Percentiles rank a stretch among this genome's conserved stretches.
Evolutionary conservation across 2,329 filamentous ascomycete genomes (phyloP).

Genomic region (Aureobasidium leucospermi): DNA sequence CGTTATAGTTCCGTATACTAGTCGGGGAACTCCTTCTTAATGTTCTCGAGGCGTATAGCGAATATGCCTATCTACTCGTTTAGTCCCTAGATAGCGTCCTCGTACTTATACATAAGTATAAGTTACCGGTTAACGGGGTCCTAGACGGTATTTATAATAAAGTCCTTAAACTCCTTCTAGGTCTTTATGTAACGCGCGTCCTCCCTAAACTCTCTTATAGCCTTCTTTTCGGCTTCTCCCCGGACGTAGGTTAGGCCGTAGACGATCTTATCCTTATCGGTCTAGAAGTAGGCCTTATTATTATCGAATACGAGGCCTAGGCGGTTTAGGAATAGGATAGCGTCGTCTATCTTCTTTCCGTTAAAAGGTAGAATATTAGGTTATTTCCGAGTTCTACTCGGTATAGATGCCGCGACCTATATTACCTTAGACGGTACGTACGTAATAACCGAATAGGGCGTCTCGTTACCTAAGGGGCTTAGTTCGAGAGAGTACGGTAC

Average conservation of each 20-base stretch:
- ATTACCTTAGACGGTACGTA: too few species aligned
- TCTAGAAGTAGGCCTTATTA: neutral
- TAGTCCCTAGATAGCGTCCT: neutral
- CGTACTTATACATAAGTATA: neutral
- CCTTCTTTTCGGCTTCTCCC: neutral
- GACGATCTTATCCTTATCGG: neutral
- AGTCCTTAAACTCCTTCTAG: neutral
- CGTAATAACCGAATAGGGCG: too few species aligned
- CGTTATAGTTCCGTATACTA: neutral
- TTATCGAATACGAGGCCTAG: neutral
- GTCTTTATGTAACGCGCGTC: neutral
- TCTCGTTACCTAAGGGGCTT: too few species aligned
- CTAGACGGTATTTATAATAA: neutral
- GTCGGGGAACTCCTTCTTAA: neutral
- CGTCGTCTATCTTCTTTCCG: neutral
- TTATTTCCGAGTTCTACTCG: constrained; percentile 24
- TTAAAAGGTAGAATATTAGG: constrained; percentile 8
- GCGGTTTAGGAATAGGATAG: neutral
- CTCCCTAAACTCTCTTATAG: neutral
- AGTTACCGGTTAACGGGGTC: neutral
- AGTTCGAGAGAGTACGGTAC: too few species aligned
- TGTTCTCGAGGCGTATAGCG: neutral
- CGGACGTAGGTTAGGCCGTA: neutral
- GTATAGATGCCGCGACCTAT: too few species aligned
- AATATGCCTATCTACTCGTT: neutral